Conservation (phyloP, 2,329 filamentous ascomycete species). For the Elsinoe ampelina region DNA sequence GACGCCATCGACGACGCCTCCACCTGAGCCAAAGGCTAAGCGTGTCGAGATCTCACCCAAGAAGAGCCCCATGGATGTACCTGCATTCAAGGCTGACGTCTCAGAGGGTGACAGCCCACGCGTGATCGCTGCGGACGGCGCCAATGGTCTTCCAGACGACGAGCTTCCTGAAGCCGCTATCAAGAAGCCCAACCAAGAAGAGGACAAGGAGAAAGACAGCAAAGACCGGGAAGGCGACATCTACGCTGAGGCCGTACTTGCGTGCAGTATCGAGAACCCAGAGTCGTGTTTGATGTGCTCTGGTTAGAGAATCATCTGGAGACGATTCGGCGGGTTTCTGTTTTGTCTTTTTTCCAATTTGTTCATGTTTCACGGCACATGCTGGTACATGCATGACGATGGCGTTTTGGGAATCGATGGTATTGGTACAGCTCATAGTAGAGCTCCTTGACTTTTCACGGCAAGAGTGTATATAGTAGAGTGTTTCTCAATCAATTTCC, state of each 20-base stretch:
- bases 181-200: slow-evolving; percentile 47
- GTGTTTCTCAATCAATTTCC: not conserved
- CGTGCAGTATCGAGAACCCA: slow-evolving; percentile 95
- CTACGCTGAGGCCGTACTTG: slow-evolving; percentile 83
- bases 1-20: slow-evolving; percentile 60
- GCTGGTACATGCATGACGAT: slow-evolving; percentile 7
- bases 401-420: slow-evolving; percentile 1
- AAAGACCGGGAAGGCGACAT: slow-evolving; percentile 80
- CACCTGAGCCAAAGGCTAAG: slow-evolving; percentile 41
- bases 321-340: not conserved
- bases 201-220: slow-evolving; percentile 63
- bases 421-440: slow-evolving; percentile 2
- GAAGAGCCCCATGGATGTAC: slow-evolving; percentile 49
- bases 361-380: slow-evolving; percentile 1
- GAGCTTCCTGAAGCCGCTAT: slow-evolving; percentile 52
- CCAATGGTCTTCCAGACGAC: slow-evolving; percentile 46
- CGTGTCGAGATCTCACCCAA: slow-evolving; percentile 32
- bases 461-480: not conserved
- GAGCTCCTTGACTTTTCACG: not conserved
- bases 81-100: slow-evolving; percentile 66
- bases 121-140: slow-evolving; percentile 63
- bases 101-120: slow-evolving; percentile 73
- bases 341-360: slow-evolving; percentile 2
- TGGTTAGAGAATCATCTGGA: slow-evolving; percentile 47
- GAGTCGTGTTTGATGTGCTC: slow-evolving; percentile 97